phyloP scores from a whole-genome alignment of 176 grass and related monocot species.

The Triticum timopheevii region DNA sequence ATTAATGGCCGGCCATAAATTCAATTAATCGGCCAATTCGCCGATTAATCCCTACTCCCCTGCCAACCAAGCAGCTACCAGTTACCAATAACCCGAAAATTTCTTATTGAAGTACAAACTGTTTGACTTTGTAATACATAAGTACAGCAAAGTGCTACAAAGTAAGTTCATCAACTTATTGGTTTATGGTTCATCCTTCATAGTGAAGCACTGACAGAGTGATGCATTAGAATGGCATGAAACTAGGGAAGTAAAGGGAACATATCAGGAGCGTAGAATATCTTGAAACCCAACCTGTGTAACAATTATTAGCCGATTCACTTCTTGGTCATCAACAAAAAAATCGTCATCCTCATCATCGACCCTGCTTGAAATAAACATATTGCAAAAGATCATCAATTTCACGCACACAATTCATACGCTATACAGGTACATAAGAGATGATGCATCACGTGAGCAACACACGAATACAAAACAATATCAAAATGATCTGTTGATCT shows the following conservation, averaged over 20 bases:
- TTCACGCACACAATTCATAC: not conserved
- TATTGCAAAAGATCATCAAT: conserved; percentile 30
- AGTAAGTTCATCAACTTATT: not conserved
- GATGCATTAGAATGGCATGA: conserved; percentile 4
- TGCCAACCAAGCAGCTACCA: no score
- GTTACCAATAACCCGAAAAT: not conserved
- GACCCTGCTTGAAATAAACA: conserved; percentile 55
- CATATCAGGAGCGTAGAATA: conserved; percentile 3
- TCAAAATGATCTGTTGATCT: not conserved
- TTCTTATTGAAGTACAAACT: not conserved
- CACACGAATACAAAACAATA: not conserved
- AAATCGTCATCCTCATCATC: conserved; percentile 89
- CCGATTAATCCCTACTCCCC: no score
- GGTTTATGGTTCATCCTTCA: not conserved
- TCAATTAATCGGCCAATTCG: no score
- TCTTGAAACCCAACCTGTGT: conserved; percentile 65
- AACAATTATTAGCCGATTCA: conserved; percentile 91
- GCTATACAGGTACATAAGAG: conserved; percentile 5
- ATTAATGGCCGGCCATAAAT: no score
- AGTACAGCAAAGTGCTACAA: conserved; percentile 10
- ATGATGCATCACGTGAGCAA: not conserved
- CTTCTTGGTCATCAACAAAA: conserved; percentile 91
- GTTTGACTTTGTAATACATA: not conserved
- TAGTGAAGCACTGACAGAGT: conserved; percentile 4
- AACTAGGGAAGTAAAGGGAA: not conserved